Evolutionary conservation across 163 green algal species (phyloP).

Genomic region (Dunaliella salina): DNA sequence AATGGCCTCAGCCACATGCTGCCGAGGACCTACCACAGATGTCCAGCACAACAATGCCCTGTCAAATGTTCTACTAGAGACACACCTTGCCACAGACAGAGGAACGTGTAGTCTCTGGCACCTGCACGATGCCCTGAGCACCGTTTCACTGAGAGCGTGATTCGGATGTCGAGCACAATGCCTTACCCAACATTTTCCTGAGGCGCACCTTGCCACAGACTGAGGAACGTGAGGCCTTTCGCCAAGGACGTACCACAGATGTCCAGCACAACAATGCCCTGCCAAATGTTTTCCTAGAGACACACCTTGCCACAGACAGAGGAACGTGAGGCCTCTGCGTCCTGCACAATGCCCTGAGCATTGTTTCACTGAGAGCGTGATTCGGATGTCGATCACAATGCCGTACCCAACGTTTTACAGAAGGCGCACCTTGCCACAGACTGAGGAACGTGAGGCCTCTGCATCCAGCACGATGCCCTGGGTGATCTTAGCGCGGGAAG

Average conservation of each 20-base stretch:
- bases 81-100: too few species aligned
- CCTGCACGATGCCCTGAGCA: neutral
- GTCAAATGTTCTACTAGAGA: too few species aligned
- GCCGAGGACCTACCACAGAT: too few species aligned
- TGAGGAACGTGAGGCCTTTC: too few species aligned
- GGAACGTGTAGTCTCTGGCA: neutral
- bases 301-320: too few species aligned
- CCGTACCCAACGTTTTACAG: neutral
- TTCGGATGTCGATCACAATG: neutral
- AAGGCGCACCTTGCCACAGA: too few species aligned
- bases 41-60: neutral
- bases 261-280: neutral
- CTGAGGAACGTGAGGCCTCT: neutral
- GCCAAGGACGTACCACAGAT: too few species aligned
- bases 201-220: too few species aligned
- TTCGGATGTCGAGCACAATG: neutral
- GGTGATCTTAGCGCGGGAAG: neutral
- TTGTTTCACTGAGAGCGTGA: too few species aligned
- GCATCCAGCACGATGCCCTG: neutral
- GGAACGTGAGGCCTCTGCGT: neutral
- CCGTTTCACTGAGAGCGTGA: too few species aligned
- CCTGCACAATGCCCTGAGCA: neutral
- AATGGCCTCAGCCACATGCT: too few species aligned
- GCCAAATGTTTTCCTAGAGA: too few species aligned
- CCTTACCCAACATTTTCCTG: neutral